Percentiles rank a stretch among this genome's conserved stretches.
These are phyloP conservation scores for Calonectria hawksworthii DNA, from an alignment of 2,329 filamentous ascomycete genomes.

Conservation along the genomic window DNA sequence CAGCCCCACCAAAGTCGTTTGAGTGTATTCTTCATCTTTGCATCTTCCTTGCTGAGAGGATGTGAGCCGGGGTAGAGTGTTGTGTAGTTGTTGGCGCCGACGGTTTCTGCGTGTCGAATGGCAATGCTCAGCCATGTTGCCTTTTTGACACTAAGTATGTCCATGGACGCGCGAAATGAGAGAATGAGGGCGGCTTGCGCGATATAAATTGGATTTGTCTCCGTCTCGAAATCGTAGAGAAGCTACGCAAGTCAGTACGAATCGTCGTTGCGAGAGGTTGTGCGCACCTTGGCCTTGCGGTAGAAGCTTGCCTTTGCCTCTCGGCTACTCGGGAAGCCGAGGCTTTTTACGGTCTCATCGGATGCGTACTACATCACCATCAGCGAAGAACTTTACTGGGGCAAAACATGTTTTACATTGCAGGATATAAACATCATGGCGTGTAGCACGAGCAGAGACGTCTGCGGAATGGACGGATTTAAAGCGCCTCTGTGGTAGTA, in stretches of 20 bases:
- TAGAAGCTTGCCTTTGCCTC: conserved; percentile 6
- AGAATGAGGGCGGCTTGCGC: conserved; percentile 58
- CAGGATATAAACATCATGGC: conserved; percentile 18
- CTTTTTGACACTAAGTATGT: neutral
- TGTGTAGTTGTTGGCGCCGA: neutral
- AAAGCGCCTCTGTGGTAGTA: conserved; percentile 13
- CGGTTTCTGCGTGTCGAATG: conserved; percentile 9
- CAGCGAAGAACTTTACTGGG: no score
- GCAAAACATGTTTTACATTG: no score
- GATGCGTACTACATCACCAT: neutral
- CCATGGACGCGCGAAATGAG: neutral
- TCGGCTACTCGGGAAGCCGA: conserved; percentile 3
- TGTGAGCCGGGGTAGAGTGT: neutral
- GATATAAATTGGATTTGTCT: conserved; percentile 55
- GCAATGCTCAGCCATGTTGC: neutral
- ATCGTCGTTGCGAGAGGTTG: neutral
- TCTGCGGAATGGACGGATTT: neutral
- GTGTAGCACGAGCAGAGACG: conserved; percentile 7
- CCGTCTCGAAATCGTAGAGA: conserved; percentile 60
- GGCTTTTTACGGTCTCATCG: neutral
- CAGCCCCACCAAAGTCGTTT: conserved; percentile 30
- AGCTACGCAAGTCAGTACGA: conserved; percentile 27
- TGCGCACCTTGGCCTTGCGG: conserved; percentile 36
- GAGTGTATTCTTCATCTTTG: conserved; percentile 12
- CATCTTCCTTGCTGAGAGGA: conserved; percentile 20